Evolutionary conservation across 257 asterid genomes (phyloP).

Genomic region (Handroanthus guayacan): DNA sequence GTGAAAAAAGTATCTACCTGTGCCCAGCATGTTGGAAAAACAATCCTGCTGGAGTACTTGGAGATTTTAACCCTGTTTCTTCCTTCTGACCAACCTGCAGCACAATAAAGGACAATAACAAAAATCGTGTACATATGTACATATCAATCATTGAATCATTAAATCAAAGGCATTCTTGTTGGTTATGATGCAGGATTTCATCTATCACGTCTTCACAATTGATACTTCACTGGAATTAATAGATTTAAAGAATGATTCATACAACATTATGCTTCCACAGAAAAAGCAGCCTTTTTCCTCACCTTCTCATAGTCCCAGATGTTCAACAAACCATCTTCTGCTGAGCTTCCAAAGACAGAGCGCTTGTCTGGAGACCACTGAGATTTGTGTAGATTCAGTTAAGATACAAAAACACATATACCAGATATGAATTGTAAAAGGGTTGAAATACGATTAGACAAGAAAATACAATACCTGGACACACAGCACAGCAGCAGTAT

Average conservation of each 20-base stretch:
- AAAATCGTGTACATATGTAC: neutral
- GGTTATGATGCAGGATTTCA: neutral
- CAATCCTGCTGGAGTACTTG: conserved; percentile 77
- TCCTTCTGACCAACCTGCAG: conserved; percentile 73
- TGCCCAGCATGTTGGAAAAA: conserved; percentile 99
- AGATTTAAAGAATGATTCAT: neutral
- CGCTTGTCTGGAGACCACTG: conserved; percentile 97
- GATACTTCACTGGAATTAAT: conserved; percentile 25
- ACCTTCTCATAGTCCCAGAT: conserved; percentile 98
- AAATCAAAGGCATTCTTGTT: conserved; percentile 19
- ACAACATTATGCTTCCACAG: neutral
- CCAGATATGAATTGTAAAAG: conserved; percentile 10
- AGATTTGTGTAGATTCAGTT: conserved; percentile 37
- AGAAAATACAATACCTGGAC: conserved; percentile 75
- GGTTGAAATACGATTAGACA: conserved; percentile 24
- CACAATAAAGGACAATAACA: conserved; percentile 26
- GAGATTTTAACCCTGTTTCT: conserved; percentile 61
- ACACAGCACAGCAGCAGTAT: conserved; percentile 88
- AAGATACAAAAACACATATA: conserved; percentile 6
- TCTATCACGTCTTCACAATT: neutral
- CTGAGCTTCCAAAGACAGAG: conserved; percentile 95
- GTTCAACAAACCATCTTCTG: conserved; percentile 92
- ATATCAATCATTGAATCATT: conserved; percentile 7
- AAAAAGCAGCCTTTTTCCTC: neutral
- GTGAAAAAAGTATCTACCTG: conserved; percentile 63